A percentile compares a stretch with the other conserved stretches of the same genome.
These are phyloP conservation scores for Aspergillus bombycis DNA, from an alignment of 2,329 filamentous ascomycete genomes.

Conservation along the genomic window DNA sequence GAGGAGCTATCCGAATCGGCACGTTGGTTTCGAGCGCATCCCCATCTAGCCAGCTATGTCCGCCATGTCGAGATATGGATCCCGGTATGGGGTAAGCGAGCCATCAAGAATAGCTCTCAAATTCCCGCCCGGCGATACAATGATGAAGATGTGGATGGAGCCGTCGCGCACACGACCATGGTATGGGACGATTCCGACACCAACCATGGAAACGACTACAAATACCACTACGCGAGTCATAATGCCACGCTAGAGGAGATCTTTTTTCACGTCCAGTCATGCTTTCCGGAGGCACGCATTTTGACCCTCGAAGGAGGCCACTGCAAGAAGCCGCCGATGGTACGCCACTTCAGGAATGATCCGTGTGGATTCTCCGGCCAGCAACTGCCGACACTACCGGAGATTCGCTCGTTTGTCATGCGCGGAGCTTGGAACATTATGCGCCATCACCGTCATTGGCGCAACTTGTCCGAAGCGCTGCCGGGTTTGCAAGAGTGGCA, in stretches of 20 bases:
- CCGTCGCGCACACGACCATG: constrained; percentile 27
- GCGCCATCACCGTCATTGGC: constrained; percentile 65
- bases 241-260: constrained; percentile 73
- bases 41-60: constrained; percentile 65
- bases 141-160: constrained; percentile 27
- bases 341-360: constrained; percentile 57
- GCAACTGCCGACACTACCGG: constrained; percentile 53
- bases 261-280: constrained; percentile 63
- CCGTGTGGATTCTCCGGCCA: constrained; percentile 32
- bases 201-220: constrained; percentile 29
- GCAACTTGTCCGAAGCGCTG: constrained; percentile 62
- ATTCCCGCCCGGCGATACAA: constrained; percentile 28
- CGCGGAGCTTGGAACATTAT: constrained; percentile 79
- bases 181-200: constrained; percentile 33
- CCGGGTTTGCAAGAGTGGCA: constrained; percentile 65
- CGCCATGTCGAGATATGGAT: constrained; percentile 79
- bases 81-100: constrained; percentile 67
- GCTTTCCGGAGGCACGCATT: constrained; percentile 64
- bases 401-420: constrained; percentile 69
- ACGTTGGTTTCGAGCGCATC: constrained; percentile 61
- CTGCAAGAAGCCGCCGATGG: constrained; percentile 72
- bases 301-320: constrained; percentile 77
- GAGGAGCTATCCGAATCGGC: constrained; percentile 64
- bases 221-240: constrained; percentile 48
- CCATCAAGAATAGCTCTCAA: constrained; percentile 50